phyloP scores from a whole-genome alignment of 305 asterid genomes.

The Withania somnifera region DNA sequence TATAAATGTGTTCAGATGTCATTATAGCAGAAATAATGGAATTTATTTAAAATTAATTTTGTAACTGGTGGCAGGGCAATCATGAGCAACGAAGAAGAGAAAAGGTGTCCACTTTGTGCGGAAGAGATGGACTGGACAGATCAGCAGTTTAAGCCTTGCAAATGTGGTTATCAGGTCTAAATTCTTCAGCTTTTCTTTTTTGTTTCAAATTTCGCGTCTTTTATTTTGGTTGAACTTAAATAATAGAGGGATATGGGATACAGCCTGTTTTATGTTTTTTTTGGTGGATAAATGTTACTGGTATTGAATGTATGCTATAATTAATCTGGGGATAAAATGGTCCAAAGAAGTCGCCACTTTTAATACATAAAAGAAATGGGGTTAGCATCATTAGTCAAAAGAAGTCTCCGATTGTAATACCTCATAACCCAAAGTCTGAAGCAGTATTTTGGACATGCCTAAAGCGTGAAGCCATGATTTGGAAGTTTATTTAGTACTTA shows the following conservation, averaged over 20 bases:
- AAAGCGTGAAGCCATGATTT: background rate
- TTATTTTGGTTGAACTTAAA: background rate
- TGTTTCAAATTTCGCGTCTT: background rate
- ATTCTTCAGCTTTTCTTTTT: background rate
- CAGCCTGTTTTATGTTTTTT: background rate
- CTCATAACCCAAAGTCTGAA: background rate
- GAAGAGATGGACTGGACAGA: constrained; percentile 99
- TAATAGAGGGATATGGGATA: background rate
- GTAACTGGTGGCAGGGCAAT: constrained; percentile 28
- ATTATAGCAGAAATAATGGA: background rate
- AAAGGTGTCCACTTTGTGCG: constrained; percentile 89
- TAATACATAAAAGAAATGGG: no score
- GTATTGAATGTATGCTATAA: background rate
- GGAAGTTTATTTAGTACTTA: background rate
- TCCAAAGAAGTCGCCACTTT: no score
- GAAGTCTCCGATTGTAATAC: background rate
- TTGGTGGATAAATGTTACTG: background rate
- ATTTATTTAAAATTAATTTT: background rate
- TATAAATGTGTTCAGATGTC: background rate
- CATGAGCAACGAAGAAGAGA: constrained; percentile 86
- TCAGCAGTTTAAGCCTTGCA: constrained; percentile 89
- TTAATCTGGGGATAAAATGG: background rate
- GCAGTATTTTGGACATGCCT: background rate
- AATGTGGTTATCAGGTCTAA: constrained; percentile 83
- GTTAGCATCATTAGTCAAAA: background rate